Percentiles rank a stretch among this genome's conserved stretches.
These are phyloP conservation scores for Drechslera avenae DNA, from an alignment of 2,329 filamentous ascomycete genomes.

Conservation along the genomic window DNA sequence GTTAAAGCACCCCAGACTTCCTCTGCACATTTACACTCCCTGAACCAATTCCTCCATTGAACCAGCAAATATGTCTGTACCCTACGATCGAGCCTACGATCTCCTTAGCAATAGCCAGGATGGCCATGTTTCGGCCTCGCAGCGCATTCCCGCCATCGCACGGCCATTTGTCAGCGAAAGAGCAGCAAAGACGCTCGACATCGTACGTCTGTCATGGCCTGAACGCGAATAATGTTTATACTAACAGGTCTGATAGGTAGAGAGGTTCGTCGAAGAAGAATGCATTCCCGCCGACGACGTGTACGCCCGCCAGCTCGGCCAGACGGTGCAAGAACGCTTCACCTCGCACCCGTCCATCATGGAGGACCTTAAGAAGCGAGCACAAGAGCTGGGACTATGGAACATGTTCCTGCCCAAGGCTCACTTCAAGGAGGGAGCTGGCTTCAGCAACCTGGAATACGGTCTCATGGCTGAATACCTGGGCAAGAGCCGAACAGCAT, in stretches of 20 bases:
- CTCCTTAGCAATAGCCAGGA: conserved; percentile 44
- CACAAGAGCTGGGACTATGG: conserved; percentile 84
- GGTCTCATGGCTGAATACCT: conserved; percentile 96
- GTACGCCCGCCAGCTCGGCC: conserved; percentile 77
- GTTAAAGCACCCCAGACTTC: conserved; percentile 25
- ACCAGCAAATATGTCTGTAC: conserved; percentile 37
- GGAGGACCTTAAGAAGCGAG: conserved; percentile 87
- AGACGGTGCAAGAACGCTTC: conserved; percentile 75
- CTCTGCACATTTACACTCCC: neutral
- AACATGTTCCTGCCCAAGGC: conserved; percentile 97
- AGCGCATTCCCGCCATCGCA: conserved; percentile 64
- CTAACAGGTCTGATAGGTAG: conserved; percentile 61
- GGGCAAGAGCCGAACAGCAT: conserved; percentile 79
- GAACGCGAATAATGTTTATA: rapidly evolving
- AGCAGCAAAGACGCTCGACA: conserved; percentile 81
- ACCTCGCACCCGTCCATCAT: conserved; percentile 76
- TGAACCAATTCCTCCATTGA: neutral
- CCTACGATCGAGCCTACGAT: conserved; percentile 30
- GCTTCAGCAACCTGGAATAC: conserved; percentile 95
- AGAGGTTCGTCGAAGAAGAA: conserved; percentile 96
- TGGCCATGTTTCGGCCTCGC: conserved; percentile 54
- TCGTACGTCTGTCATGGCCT: conserved; percentile 53
- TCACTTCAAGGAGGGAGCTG: conserved; percentile 93
- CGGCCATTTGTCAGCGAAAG: conserved; percentile 75
- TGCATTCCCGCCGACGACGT: conserved; percentile 77